Evolutionary conservation across 2,329 filamentous ascomycete species (phyloP).

Genomic region (Aspergillus glaucus): DNA sequence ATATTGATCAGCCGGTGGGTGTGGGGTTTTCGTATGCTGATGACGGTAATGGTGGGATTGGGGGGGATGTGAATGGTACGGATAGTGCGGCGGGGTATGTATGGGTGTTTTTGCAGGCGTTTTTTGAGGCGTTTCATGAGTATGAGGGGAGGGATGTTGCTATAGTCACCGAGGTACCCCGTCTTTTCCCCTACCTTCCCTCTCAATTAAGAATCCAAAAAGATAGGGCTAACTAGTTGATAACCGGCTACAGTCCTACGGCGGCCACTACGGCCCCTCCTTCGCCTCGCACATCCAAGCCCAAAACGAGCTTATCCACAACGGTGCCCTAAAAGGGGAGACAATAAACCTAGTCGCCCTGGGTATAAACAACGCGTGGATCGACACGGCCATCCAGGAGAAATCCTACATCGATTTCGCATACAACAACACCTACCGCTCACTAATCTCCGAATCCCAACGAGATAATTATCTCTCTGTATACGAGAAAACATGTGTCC

Average conservation of each 20-base stretch:
- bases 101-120: conserved; percentile 53
- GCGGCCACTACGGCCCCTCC: conserved; percentile 32
- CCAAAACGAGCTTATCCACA: conserved; percentile 29
- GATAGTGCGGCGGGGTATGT: conserved; percentile 44
- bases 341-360: conserved; percentile 49
- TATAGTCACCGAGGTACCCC: conserved; percentile 25
- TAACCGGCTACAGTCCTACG: conserved; percentile 20
- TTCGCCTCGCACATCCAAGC: conserved; percentile 31
- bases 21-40: conserved; percentile 47
- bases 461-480: conserved; percentile 24
- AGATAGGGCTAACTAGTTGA: background rate
- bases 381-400: conserved; percentile 43
- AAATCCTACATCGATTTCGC: conserved; percentile 41
- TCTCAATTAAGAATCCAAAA: no score
- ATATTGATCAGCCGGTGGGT: conserved; percentile 58
- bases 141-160: conserved; percentile 34
- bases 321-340: conserved; percentile 36
- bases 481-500: conserved; percentile 33
- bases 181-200: background rate
- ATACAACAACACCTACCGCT: conserved; percentile 43
- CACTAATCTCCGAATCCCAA: conserved; percentile 32
- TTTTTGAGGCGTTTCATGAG: conserved; percentile 31
- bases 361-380: conserved; percentile 53
- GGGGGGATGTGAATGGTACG: conserved; percentile 32
- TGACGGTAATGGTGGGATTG: conserved; percentile 20